Evolutionary conservation across 495 filamentous ascomycete species (phyloP).

Genomic region (Penicillium atrosanguineum): DNA sequence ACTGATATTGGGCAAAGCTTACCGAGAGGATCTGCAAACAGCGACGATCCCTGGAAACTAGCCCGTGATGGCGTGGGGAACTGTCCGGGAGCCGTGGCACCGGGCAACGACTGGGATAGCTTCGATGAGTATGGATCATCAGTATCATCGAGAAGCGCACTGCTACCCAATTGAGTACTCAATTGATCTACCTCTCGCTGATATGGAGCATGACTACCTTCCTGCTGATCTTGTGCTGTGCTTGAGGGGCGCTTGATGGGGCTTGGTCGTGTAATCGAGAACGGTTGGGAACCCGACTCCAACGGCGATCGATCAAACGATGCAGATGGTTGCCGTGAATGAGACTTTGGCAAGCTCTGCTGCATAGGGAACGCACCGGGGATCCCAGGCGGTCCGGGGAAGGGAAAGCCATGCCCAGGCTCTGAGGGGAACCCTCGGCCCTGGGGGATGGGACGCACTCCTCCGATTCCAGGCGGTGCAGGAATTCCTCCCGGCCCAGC

Average conservation of each 20-base stretch:
- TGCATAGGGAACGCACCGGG: slow-evolving; percentile 33
- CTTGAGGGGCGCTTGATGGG: slow-evolving; percentile 89
- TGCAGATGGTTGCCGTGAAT: slow-evolving; percentile 59
- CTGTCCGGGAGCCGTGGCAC: slow-evolving; percentile 29
- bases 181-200: slow-evolving; percentile 66
- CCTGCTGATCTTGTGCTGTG: slow-evolving; percentile 57
- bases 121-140: slow-evolving; percentile 52
- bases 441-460: slow-evolving; percentile 55
- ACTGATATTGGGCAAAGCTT: neutral
- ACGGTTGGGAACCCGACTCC: slow-evolving; percentile 43
- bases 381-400: slow-evolving; percentile 35
- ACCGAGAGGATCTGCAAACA: slow-evolving; percentile 52
- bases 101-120: slow-evolving; percentile 41
- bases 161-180: slow-evolving; percentile 84
- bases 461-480: slow-evolving; percentile 58
- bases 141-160: slow-evolving; percentile 82
- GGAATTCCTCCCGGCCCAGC: slow-evolving; percentile 56
- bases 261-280: slow-evolving; percentile 74
- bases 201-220: slow-evolving; percentile 34
- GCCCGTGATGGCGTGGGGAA: slow-evolving; percentile 39
- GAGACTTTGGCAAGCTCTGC: slow-evolving; percentile 43
- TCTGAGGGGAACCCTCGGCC: slow-evolving; percentile 64
- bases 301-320: slow-evolving; percentile 55
- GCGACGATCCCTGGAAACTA: slow-evolving; percentile 46
- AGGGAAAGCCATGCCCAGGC: slow-evolving; percentile 36